A percentile compares a stretch with the other conserved stretches of the same genome.
phyloP scores from a whole-genome alignment of 148 eudicot genomes.

The Nyssa sinensis region DNA sequence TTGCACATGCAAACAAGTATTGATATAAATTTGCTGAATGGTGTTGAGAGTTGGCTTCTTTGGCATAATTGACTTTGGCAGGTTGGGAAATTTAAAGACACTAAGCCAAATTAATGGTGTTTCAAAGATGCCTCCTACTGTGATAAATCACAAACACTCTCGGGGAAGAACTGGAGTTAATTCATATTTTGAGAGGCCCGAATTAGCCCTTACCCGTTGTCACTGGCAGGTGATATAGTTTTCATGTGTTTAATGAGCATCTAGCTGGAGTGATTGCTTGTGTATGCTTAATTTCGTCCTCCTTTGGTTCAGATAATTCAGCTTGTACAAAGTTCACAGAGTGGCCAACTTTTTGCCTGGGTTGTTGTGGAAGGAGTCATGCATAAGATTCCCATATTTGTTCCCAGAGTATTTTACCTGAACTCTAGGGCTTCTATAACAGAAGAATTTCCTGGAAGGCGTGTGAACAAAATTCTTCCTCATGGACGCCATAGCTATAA shows the following conservation, averaged over 20 bases:
- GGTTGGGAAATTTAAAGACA: constrained; percentile 49
- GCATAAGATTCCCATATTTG: constrained; percentile 71
- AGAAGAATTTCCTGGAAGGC: constrained; percentile 94
- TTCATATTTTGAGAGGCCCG: constrained; percentile 83
- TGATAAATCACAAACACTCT: constrained; percentile 37
- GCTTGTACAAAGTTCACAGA: constrained; percentile 59
- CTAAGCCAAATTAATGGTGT: constrained; percentile 35
- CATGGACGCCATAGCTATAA: constrained; percentile 82
- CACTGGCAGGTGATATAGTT: constrained; percentile 80
- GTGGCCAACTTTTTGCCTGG: constrained; percentile 85
- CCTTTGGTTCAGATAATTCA: constrained; percentile 68
- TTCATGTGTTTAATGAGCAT: not conserved
- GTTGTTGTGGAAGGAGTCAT: constrained; percentile 72
- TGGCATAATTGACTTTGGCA: constrained; percentile 24
- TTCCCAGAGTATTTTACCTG: constrained; percentile 86
- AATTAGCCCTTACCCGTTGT: constrained; percentile 57
- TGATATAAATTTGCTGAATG: not conserved
- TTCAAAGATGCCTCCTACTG: constrained; percentile 30
- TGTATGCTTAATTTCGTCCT: constrained; percentile 9
- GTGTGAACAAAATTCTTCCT: constrained; percentile 87
- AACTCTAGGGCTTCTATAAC: constrained; percentile 89
- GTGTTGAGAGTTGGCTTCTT: not conserved
- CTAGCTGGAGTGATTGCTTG: constrained; percentile 12
- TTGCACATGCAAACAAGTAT: not conserved
- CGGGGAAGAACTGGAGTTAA: constrained; percentile 62